Percentiles rank a stretch among this genome's conserved stretches.
These are phyloP conservation scores for Ogataea paradorogensis DNA, from an alignment of 805 yeast genomes.

Conservation along the genomic window DNA sequence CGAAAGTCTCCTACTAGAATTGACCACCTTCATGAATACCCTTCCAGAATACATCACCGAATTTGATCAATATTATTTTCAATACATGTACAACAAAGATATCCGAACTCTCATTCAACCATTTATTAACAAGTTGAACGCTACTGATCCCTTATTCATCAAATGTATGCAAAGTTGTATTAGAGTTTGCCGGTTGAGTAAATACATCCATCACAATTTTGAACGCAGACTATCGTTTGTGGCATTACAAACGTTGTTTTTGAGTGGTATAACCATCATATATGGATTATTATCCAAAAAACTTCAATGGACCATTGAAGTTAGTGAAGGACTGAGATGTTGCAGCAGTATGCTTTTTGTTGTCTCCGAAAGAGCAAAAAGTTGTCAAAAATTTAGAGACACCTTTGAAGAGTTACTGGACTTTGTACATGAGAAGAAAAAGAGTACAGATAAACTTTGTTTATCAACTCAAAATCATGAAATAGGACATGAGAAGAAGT, in stretches of 20 bases:
- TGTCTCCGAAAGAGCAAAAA: slow-evolving; percentile 18
- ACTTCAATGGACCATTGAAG: slow-evolving; percentile 13
- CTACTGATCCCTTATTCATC: slow-evolving; percentile 9
- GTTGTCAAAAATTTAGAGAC: slow-evolving; percentile 16
- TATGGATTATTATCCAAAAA: slow-evolving; percentile 19
- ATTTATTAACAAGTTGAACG: slow-evolving; percentile 6
- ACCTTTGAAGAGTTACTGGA: slow-evolving; percentile 18
- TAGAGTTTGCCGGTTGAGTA: slow-evolving; percentile 16
- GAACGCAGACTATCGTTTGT: slow-evolving; percentile 18
- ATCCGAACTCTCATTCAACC: slow-evolving; percentile 19
- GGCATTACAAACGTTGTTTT: slow-evolving; percentile 17
- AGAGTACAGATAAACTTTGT: too few species aligned
- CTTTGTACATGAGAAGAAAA: slow-evolving; percentile 1
- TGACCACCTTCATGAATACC: slow-evolving; percentile 5
- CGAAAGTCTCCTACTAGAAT: not conserved
- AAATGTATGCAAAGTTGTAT: slow-evolving; percentile 17
- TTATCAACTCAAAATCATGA: too few species aligned
- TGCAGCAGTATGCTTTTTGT: slow-evolving; percentile 18
- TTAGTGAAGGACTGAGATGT: slow-evolving; percentile 13
- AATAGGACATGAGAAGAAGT: not conserved
- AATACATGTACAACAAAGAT: slow-evolving; percentile 17
- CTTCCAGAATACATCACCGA: slow-evolving; percentile 11
- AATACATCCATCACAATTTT: slow-evolving; percentile 12
- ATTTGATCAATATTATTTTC: slow-evolving; percentile 12
- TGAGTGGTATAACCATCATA: slow-evolving; percentile 18